Base-by-base conservation (phyloP, 2,329 filamentous ascomycete species). In the Aspergillus sp. region DNA sequence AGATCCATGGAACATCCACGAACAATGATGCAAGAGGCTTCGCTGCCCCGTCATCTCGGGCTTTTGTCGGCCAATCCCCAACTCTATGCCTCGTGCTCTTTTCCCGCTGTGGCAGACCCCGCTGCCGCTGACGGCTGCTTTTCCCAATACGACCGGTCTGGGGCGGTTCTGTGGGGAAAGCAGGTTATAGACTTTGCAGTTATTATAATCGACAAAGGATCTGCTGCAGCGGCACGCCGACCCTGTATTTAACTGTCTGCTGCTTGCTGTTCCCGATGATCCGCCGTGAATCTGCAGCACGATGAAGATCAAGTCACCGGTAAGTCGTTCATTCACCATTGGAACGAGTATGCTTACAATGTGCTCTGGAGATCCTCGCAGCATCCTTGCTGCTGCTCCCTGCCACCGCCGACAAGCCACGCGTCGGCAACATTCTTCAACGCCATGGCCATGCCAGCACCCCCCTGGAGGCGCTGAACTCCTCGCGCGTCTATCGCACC, bases 401-500 rank as follows among this genome's bases (percentile, higher is more conserved):
- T 42, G 19, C 16, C 17, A 17, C 40, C 16, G 14, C 40, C 40
- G 4, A 47, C 5, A 50, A 50, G 29, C 58, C 31, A 10, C 64
- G 67, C 3, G 48, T 68, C 23, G 46, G 44, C 5, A 57, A 57
- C n/a, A 50, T 50, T 5, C 40, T 69, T 13, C 57, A 53, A 45
- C 54, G 55, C 34, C 58, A 68, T 20, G 53, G 50, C 3, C 57
- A 55, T 5, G 34, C 55, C 19, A 47, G 48, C 6, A 13, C 23
- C 21, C 48, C 46, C 4, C 34, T 51, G 2, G 21, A 11, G 20
- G 36, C 6, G 45, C n/a, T 44, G 9, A 62, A 55, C 38, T 55
- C 57, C 34, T 60, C 45, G 17, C 61, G 64, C 44, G 49, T 74
- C 9, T 82, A 82, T 58, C 53, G 74, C 11, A 82, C 80, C 0